These are phyloP conservation scores for Quercus berberidifolia DNA, from an alignment of 306 rosid species.

Conservation along the genomic window DNA sequence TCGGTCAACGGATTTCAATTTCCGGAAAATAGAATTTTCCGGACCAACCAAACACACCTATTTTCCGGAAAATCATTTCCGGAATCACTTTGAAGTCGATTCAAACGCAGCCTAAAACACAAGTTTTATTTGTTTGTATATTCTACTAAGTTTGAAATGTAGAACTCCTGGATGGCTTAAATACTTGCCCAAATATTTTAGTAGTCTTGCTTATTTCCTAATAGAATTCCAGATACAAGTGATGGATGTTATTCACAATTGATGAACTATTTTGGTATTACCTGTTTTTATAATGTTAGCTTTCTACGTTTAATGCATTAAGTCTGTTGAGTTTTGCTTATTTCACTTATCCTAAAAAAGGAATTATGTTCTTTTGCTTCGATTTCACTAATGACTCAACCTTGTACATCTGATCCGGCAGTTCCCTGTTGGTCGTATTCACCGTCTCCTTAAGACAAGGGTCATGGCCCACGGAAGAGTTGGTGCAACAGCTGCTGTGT, in stretches of 20 bases:
- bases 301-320: no score
- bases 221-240: not conserved
- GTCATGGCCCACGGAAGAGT: slow-evolving; percentile 86
- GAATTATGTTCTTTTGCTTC: no score
- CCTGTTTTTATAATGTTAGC: no score
- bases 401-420: slow-evolving; percentile 6
- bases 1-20: no score
- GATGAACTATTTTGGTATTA: no score
- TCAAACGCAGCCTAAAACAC: no score
- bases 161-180: not conserved
- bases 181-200: not conserved
- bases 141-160: not conserved
- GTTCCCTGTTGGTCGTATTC: slow-evolving; percentile 97
- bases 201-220: not conserved
- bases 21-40: no score
- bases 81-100: no score
- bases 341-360: slow-evolving; percentile 11
- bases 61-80: no score
- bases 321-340: slow-evolving; percentile 13
- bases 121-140: not conserved
- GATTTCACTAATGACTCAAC: slow-evolving; percentile 26
- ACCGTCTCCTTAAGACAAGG: slow-evolving; percentile 78
- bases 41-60: no score
- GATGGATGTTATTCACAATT: no score
- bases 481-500: slow-evolving; percentile 97